Base-by-base conservation (phyloP, 306 rosid species). In the Quercus alba region DNA sequence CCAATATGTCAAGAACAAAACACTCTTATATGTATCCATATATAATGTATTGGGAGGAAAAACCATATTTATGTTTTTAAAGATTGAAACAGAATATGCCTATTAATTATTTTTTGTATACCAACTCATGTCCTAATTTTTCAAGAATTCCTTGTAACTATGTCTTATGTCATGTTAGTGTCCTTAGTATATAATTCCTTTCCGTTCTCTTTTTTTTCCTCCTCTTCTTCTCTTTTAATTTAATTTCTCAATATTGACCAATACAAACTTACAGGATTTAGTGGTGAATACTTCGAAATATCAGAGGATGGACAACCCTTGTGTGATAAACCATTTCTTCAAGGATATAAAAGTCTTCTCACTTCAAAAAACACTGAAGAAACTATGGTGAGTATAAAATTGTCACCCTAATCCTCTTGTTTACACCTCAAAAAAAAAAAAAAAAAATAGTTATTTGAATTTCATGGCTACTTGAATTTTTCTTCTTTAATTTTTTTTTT, bases 291-390 rank as follows among this genome's bases (percentile, higher is more conserved):
- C 78, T 85, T 88, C 35, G 75, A 31, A 23, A 38, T 41, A 67
- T 33, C 82, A 28, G 44, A 76, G 77, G 82, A 79, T 59, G 83
- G 77, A 49, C 85, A 70, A 31, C 54, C 14, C 15, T 77, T 74
- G 38, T 35, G 66, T 35, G 75, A 68, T 19, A 68, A 51, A 69
- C 51, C 82, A 56, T 56, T 57, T 77, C 25, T 88, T 7, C 82
- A 91, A 78, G 94, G 84, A 30, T 86, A 85, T 75, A 78, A 72
- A 76, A 89, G 77, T 12, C 83, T 88, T 71, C 88, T 91, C 30
- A 81, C 79, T 72, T 83, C 97, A 5, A 91, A 88, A 75, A 80
- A 86, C 20, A 31, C 12, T 0, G 90, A 88, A 44, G 94, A 90
- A 62, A 68, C 83, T 18, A 44, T 79, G 90, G 94, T 90, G 66